Evolutionary conservation across 2,329 filamentous ascomycete species (phyloP), one percentile per base, ranked within the genome.

Genomic region (Aspergillus novofumigatus): DNA sequence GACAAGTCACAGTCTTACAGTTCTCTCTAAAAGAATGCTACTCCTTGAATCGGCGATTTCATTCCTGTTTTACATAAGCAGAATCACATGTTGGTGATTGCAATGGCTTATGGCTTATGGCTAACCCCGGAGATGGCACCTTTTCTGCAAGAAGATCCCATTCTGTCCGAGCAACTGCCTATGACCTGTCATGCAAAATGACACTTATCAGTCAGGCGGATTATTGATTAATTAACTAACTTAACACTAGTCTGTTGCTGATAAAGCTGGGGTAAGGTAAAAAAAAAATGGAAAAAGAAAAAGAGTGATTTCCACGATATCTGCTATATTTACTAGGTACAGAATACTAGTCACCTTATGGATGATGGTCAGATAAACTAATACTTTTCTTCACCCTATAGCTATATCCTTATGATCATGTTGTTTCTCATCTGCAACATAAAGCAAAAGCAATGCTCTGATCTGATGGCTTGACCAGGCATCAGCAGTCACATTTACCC

Each of bases 401-500:
- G 14, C 21, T 29, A 28, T 35, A n/a, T 14, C 44, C 6, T 47
- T 10, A 23, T 52, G 45, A 9, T 32, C 21, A 23, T 53, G 26
- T 17, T 53, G 26, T 17, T 14, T 35, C 8, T 3, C 23, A 17
- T 23, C 41, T n/a, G n/a, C 41, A 44, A 7, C n/a, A 20, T 4
- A 9, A 21, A 21, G 11, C 8, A 23, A 10, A 44, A 21, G n/a
- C 17, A n/a, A 44, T 23, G 41, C 5, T 10, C 10, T 44, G 41
- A 44, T 23, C 21, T 44, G 41, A 44, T 44, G 41, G 41, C 41
- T 44, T 44, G 41, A 44, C 9, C n/a, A 44, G n/a, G 20, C n/a
- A 20, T 44, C n/a, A 44, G 9, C 41, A 21, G 41, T 44, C 41
- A 44, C 10, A 9, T 45, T 45, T 55, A 58, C 56, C 56, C 56